A percentile compares a stretch with the other conserved stretches of the same genome.
Conservation (phyloP, 2,329 filamentous ascomycete species). For the Epichloe sp. region DNA sequence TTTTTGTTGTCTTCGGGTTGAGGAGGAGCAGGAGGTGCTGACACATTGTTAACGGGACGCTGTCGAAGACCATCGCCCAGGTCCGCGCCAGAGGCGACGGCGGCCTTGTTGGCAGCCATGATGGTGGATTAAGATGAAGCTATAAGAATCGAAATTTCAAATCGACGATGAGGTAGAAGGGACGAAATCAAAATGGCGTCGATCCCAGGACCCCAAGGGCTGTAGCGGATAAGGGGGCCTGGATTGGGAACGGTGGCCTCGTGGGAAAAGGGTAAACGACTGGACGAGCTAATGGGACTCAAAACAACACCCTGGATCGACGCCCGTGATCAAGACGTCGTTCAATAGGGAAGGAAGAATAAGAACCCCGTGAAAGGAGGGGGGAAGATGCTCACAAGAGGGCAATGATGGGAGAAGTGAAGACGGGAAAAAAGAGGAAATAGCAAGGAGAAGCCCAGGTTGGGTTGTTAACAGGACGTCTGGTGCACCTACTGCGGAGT, state of each 20-base stretch:
- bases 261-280: slow-evolving; percentile 14
- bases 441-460: slow-evolving; percentile 2
- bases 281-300: slow-evolving; percentile 25
- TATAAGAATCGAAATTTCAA: neutral
- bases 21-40: slow-evolving; percentile 21
- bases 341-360: slow-evolving; percentile 13
- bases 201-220: neutral
- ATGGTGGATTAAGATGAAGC: slow-evolving; percentile 5
- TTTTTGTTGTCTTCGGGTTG: slow-evolving; percentile 50
- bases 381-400: slow-evolving; percentile 9
- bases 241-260: slow-evolving; percentile 3
- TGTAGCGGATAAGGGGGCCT: neutral
- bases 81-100: slow-evolving; percentile 48
- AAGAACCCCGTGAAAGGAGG: slow-evolving; percentile 5
- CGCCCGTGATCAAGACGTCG: slow-evolving; percentile 12
- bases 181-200: slow-evolving; percentile 1
- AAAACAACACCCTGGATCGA: slow-evolving; percentile 9
- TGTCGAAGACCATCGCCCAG: slow-evolving; percentile 42
- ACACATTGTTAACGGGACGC: slow-evolving; percentile 30
- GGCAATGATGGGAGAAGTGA: slow-evolving; percentile 8
- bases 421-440: slow-evolving; percentile 10
- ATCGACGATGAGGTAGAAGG: slow-evolving; percentile 2
- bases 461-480: too few species aligned
- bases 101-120: slow-evolving; percentile 43
- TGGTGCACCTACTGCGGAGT: neutral